phyloP scores from a whole-genome alignment of 306 rosid genomes.

The Datisca glomerata region DNA sequence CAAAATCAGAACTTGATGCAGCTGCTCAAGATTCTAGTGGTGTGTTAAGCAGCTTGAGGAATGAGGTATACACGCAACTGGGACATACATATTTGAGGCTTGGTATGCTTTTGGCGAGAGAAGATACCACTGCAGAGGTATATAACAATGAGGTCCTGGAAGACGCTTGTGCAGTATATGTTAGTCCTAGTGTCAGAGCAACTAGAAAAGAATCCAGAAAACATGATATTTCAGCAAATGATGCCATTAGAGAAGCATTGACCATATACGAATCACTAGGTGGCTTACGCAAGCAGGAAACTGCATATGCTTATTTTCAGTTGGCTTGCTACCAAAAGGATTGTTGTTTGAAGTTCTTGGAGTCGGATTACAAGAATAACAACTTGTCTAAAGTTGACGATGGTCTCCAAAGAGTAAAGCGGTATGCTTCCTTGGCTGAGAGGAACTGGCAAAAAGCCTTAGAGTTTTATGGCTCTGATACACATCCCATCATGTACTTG shows the following conservation, averaged over 20 bases:
- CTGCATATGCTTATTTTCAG: slow-evolving; percentile 88
- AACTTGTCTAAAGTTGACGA: slow-evolving; percentile 41
- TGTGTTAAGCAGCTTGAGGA: slow-evolving; percentile 41
- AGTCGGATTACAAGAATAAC: slow-evolving; percentile 42
- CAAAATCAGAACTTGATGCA: slow-evolving; percentile 56
- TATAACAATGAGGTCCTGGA: slow-evolving; percentile 44
- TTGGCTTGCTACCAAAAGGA: slow-evolving; percentile 82
- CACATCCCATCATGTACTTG: slow-evolving; percentile 66
- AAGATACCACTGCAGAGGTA: slow-evolving; percentile 60
- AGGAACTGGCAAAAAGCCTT: slow-evolving; percentile 86
- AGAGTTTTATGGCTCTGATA: slow-evolving; percentile 68
- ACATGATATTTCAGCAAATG: slow-evolving; percentile 88
- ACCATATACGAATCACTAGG: slow-evolving; percentile 76
- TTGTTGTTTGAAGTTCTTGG: slow-evolving; percentile 73
- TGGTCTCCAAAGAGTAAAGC: slow-evolving; percentile 67
- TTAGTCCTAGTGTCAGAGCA: slow-evolving; percentile 27
- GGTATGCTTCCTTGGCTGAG: slow-evolving; percentile 80
- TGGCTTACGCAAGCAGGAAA: slow-evolving; percentile 83
- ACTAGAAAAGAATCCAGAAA: slow-evolving; percentile 40
- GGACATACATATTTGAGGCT: slow-evolving; percentile 88
- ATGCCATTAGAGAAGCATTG: slow-evolving; percentile 84
- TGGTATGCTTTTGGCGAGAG: slow-evolving; percentile 93
- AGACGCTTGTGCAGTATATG: slow-evolving; percentile 21
- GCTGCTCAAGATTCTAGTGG: slow-evolving; percentile 29
- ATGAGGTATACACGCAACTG: slow-evolving; percentile 75